phyloP scores from a whole-genome alignment of 23 red algal genomes.

The Gracilaria caudata region DNA sequence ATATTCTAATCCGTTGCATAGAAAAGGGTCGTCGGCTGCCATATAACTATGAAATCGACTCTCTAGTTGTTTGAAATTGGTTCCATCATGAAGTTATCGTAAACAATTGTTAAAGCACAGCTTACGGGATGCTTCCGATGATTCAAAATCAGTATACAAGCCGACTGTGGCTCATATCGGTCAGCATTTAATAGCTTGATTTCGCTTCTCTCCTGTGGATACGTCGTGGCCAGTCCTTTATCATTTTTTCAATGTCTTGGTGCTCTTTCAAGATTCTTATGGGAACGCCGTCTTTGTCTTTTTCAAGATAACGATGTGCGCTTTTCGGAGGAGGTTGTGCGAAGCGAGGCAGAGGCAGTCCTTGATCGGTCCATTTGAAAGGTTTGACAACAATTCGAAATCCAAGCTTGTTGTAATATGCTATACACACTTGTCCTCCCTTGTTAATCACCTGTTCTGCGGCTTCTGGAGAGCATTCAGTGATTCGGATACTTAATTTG shows the following conservation, averaged over 20 bases:
- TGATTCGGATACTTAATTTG: slow-evolving; percentile 40
- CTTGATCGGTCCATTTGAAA: slow-evolving; percentile 61
- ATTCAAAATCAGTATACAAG: background rate
- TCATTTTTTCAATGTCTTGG: slow-evolving; percentile 51
- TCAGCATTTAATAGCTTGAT: background rate
- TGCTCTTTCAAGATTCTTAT: slow-evolving; percentile 22
- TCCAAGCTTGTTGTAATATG: slow-evolving; percentile 80
- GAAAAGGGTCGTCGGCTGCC: background rate
- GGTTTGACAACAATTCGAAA: slow-evolving; percentile 70
- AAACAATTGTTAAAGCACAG: background rate
- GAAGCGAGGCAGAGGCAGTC: slow-evolving; percentile 63
- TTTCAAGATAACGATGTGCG: slow-evolving; percentile 55
- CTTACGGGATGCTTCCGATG: background rate
- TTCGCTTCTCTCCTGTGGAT: slow-evolving; percentile 51
- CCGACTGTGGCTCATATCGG: background rate
- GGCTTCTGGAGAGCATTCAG: slow-evolving; percentile 47
- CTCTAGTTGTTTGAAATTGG: background rate
- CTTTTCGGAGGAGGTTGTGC: slow-evolving; percentile 72
- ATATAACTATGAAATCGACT: background rate
- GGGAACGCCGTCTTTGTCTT: slow-evolving; percentile 56
- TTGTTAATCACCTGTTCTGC: slow-evolving; percentile 44
- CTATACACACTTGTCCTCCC: slow-evolving; percentile 70
- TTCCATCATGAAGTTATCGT: background rate
- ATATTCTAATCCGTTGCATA: background rate
- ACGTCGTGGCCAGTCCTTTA: slow-evolving; percentile 39